Evolutionary conservation across 1,284 basidiomycete species (phyloP).

Genomic region (Apiotrichum veenhuisii): DNA sequence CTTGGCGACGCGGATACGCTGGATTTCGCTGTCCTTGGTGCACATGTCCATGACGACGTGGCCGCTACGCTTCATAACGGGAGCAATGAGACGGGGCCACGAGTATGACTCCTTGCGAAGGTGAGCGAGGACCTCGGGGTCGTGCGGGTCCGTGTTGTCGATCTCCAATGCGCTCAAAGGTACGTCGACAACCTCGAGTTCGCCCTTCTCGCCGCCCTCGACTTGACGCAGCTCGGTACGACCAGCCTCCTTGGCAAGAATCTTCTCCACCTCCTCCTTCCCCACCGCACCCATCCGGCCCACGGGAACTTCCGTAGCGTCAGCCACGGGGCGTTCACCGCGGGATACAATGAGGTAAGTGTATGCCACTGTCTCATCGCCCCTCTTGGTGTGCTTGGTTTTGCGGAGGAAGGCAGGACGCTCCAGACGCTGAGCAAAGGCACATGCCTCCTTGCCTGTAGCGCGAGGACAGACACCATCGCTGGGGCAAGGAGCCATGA

Average conservation of each 20-base stretch:
- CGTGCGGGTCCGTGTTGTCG: background rate
- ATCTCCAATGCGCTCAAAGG: background rate
- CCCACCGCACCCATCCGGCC: conserved; percentile 40
- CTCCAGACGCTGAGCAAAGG: conserved; percentile 81
- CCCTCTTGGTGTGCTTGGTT: conserved; percentile 77
- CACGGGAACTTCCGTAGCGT: background rate
- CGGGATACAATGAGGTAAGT: conserved; percentile 87
- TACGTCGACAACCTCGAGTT: conserved; percentile 22
- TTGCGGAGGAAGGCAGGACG: conserved; percentile 76
- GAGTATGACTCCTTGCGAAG: conserved; percentile 56
- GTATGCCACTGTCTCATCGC: conserved; percentile 81
- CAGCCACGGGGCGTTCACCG: conserved; percentile 59
- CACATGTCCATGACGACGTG: conserved; percentile 93
- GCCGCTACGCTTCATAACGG: conserved; percentile 85
- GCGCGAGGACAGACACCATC: conserved; percentile 73
- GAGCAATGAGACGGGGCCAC: conserved; percentile 88
- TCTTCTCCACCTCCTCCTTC: conserved; percentile 29
- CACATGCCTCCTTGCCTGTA: conserved; percentile 59
- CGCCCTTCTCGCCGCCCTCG: conserved; percentile 34
- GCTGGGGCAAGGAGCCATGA: conserved; percentile 73
- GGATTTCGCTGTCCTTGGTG: conserved; percentile 73
- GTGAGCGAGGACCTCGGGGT: conserved; percentile 12
- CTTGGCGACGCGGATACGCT: conserved; percentile 84
- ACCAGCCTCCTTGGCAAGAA: conserved; percentile 25
- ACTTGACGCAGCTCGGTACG: conserved; percentile 30